Evolutionary conservation across 129 eudicot species (phyloP).

Genomic region (Saposhnikovia divaricata): DNA sequence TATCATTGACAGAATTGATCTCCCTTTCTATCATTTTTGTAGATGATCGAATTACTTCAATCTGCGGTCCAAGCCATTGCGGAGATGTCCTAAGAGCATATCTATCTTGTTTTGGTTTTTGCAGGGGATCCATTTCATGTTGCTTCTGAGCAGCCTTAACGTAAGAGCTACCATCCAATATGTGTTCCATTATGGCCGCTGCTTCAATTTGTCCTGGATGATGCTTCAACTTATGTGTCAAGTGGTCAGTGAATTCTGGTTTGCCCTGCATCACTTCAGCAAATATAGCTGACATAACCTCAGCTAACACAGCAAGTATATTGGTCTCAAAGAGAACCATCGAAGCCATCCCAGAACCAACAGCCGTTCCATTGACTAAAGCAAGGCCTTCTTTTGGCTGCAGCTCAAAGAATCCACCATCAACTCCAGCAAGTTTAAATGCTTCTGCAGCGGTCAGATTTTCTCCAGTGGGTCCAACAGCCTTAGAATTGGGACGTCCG

Average conservation of each 20-base stretch:
- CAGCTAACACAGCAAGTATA: constrained; percentile 52
- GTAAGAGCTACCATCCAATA: constrained; percentile 59
- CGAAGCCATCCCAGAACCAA: constrained; percentile 85
- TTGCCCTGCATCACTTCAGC: constrained; percentile 94
- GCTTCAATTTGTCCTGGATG: constrained; percentile 93
- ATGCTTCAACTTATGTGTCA: constrained; percentile 75
- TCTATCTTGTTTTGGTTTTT: constrained; percentile 72
- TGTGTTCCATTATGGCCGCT: constrained; percentile 86
- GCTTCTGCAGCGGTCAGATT: constrained; percentile 50
- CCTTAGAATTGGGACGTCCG: constrained; percentile 77
- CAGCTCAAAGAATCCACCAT: constrained; percentile 61
- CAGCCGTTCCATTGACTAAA: constrained; percentile 78
- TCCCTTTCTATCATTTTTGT: constrained; percentile 79
- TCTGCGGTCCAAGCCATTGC: constrained; percentile 83
- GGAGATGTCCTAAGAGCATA: constrained; percentile 76
- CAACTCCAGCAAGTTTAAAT: constrained; percentile 54
- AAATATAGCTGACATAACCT: constrained; percentile 71
- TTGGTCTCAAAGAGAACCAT: constrained; percentile 74
- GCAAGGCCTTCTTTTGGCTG: constrained; percentile 91
- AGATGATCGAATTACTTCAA: constrained; percentile 68
- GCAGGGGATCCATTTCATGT: constrained; percentile 73
- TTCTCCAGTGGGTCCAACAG: constrained; percentile 61
- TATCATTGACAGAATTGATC: constrained; percentile 78
- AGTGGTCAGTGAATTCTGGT: constrained; percentile 77
- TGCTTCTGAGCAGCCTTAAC: constrained; percentile 53